Conservation (phyloP, 805 yeast genomes). For the Debaryomyces maramus region DNA sequence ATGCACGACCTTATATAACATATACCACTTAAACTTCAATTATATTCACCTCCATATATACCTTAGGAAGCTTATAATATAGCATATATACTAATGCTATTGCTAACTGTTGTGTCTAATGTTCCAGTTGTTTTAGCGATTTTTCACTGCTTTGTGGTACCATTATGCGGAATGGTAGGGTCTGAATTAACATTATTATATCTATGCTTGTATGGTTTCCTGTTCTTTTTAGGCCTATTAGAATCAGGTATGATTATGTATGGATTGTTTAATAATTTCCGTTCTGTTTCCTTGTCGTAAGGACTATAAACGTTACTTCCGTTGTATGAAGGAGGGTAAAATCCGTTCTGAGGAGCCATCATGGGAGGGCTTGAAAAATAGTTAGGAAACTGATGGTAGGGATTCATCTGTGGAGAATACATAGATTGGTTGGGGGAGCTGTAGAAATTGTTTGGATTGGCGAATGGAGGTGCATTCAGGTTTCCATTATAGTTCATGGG, state of each 20-base stretch:
- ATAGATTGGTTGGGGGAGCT: slow-evolving; percentile 1
- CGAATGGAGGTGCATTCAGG: neutral
- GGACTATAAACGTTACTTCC: slow-evolving; percentile 7
- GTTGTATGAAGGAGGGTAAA: slow-evolving; percentile 2
- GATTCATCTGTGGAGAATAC: neutral
- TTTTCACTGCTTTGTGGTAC: no score
- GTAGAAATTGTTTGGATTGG: neutral
- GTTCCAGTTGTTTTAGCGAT: no score
- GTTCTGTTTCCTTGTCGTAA: slow-evolving; percentile 27
- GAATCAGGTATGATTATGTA: slow-evolving; percentile 28
- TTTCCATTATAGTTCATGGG: slow-evolving; percentile 3
- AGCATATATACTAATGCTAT: no score
- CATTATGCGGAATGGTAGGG: no score
- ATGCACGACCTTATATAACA: neutral
- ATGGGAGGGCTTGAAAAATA: slow-evolving; percentile 5
- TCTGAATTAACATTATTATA: neutral
- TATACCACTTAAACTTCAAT: no score
- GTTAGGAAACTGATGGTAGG: neutral
- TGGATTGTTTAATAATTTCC: slow-evolving; percentile 28
- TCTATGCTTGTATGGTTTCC: slow-evolving; percentile 2
- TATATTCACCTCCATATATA: no score
- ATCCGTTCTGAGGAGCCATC: slow-evolving; percentile 4
- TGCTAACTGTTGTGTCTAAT: no score
- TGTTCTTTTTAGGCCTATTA: slow-evolving; percentile 7
- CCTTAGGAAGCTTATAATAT: no score